phyloP scores from a whole-genome alignment of 306 rosid genomes.

The Neltuma alba region DNA sequence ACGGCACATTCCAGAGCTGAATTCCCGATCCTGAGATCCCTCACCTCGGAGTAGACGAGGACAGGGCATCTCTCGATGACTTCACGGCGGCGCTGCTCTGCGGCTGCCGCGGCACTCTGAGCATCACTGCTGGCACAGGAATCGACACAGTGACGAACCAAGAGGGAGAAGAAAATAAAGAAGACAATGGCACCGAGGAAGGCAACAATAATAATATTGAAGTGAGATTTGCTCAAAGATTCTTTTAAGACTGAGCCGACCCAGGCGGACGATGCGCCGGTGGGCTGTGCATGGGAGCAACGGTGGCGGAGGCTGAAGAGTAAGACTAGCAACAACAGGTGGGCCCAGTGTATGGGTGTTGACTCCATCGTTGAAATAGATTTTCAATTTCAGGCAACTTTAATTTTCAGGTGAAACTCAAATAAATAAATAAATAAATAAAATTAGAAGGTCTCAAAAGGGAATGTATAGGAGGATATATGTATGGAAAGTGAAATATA shows the following conservation, averaged over 20 bases:
- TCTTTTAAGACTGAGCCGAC: background rate
- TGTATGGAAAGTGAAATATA: too few relatives aligned
- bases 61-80: constrained; percentile 46
- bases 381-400: background rate
- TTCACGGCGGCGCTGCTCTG: background rate
- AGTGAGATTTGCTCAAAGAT: background rate
- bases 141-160: constrained; percentile 12
- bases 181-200: constrained; percentile 9
- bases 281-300: constrained; percentile 35
- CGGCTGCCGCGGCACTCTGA: background rate
- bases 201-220: background rate
- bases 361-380: constrained; percentile 13
- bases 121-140: background rate
- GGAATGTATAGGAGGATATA: too few relatives aligned
- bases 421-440: background rate
- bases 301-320: background rate
- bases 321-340: background rate
- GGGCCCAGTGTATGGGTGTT: background rate
- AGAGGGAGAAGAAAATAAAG: constrained; percentile 23
- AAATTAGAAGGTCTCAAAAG: too few relatives aligned
- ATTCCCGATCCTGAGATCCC: constrained; percentile 49
- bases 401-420: background rate
- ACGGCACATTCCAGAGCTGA: constrained; percentile 56
- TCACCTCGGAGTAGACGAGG: constrained; percentile 49
- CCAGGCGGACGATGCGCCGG: constrained; percentile 1